A percentile compares a stretch with the other conserved stretches of the same genome.
Conservation (phyloP, 1,139 yeast species). For the Candida tunisiensis region DNA sequence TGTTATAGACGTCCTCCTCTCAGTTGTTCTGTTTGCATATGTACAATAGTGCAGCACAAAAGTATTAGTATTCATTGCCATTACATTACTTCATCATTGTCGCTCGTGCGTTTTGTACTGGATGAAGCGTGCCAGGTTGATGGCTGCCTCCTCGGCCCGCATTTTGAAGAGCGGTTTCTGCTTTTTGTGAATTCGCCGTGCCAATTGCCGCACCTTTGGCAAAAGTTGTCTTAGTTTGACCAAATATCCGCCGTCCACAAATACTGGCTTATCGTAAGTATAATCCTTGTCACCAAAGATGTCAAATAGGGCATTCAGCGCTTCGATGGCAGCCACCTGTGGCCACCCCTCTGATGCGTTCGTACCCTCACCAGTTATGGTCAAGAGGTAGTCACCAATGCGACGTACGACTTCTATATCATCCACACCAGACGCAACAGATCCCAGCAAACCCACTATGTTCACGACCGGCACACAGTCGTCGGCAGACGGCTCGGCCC, state of each 20-base stretch:
- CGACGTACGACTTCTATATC: constrained; percentile 1
- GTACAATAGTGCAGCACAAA: background rate
- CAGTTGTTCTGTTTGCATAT: constrained; percentile 1
- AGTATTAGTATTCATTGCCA: background rate
- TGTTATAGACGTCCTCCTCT: constrained; percentile 8
- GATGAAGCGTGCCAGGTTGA: constrained; percentile 58
- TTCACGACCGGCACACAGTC: constrained; percentile 5
- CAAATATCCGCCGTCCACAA: constrained; percentile 39
- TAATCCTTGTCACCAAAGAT: constrained; percentile 62
- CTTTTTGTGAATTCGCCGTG: constrained; percentile 56
- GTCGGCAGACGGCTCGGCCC: constrained; percentile 1
- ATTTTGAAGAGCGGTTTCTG: constrained; percentile 37
- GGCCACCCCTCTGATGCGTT: no score
- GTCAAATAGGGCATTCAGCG: constrained; percentile 53
- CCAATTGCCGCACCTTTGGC: constrained; percentile 31
- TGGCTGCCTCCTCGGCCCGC: constrained; percentile 52
- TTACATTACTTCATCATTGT: background rate
- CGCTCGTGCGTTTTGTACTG: constrained; percentile 44
- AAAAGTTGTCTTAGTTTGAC: constrained; percentile 26
- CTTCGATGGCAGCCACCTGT: no score
- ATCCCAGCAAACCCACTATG: constrained; percentile 33
- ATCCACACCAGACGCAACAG: constrained; percentile 1
- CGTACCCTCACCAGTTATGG: no score
- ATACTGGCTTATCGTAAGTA: constrained; percentile 51
- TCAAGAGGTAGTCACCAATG: constrained; percentile 3